These are phyloP conservation scores for Termitomyces bulborhizus DNA, from an alignment of 768 basidiomycete genomes.

Conservation along the genomic window DNA sequence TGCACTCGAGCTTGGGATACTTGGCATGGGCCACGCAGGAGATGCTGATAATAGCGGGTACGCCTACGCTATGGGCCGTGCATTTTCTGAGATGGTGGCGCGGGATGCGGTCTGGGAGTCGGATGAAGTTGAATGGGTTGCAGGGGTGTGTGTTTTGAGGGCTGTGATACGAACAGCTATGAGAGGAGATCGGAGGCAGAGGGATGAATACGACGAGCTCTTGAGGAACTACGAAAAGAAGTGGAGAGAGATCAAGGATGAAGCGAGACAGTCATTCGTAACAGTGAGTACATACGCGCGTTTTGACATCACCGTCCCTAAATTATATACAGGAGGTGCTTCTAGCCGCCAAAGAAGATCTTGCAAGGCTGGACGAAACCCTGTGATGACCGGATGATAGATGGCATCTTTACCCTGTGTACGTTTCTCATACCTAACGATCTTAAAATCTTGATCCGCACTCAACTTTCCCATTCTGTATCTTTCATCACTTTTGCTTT, in stretches of 20 bases:
- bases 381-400: constrained; percentile 8
- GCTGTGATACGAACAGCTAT: constrained; percentile 51
- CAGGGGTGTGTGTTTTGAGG: constrained; percentile 52
- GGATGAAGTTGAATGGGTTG: constrained; percentile 66
- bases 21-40: constrained; percentile 34
- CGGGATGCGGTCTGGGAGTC: constrained; percentile 63
- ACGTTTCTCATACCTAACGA: background rate
- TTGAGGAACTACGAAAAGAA: constrained; percentile 53
- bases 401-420: background rate
- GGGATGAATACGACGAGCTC: constrained; percentile 49
- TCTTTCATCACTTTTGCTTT: background rate
- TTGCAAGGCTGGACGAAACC: constrained; percentile 35
- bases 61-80: constrained; percentile 34
- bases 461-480: background rate
- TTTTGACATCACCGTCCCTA: background rate
- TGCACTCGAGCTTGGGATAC: constrained; percentile 52
- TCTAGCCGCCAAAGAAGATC: constrained; percentile 47
- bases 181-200: constrained; percentile 38
- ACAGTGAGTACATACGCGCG: constrained; percentile 31
- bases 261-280: constrained; percentile 55
- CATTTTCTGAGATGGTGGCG: constrained; percentile 54
- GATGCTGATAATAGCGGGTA: constrained; percentile 37
- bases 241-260: constrained; percentile 70
- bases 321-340: constrained; percentile 36
- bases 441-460: constrained; percentile 1